phyloP scores from a whole-genome alignment of 257 asterid species.

The Solanum habrochaites region DNA sequence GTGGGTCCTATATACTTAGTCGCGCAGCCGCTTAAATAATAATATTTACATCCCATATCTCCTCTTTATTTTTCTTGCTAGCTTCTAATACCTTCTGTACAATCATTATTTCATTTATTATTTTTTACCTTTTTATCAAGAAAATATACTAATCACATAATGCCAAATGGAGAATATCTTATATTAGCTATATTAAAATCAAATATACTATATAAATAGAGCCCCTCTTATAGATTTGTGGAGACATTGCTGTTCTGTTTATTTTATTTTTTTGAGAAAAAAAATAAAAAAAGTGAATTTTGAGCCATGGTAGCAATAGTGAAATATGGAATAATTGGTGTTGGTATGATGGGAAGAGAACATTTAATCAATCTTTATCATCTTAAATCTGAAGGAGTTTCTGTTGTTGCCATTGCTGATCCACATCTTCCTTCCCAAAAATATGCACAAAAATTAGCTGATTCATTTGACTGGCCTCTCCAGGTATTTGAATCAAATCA shows the following conservation, averaged over 20 bases:
- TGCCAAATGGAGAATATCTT: background rate
- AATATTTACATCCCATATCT: background rate
- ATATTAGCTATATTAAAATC: background rate
- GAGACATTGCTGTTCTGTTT: background rate
- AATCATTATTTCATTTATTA: background rate
- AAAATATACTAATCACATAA: background rate
- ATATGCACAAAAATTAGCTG: slow-evolving; percentile 39
- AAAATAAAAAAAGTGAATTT: background rate
- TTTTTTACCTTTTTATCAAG: background rate
- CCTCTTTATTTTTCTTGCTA: background rate
- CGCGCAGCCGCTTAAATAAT: background rate
- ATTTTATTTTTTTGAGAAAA: too few relatives aligned
- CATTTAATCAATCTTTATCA: slow-evolving; percentile 74
- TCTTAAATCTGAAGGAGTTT: slow-evolving; percentile 47
- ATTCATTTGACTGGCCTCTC: slow-evolving; percentile 44
- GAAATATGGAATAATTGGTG: slow-evolving; percentile 85
- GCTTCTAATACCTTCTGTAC: background rate
- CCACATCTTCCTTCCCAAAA: slow-evolving; percentile 81
- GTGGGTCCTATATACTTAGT: background rate
- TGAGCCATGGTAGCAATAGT: slow-evolving; percentile 1
- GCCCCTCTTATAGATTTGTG: background rate
- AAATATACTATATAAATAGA: background rate
- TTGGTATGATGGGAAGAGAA: slow-evolving; percentile 99
- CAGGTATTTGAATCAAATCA: slow-evolving; percentile 26
- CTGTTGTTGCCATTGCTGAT: slow-evolving; percentile 79